Percentiles rank a stretch among this genome's conserved stretches.
Evolutionary conservation across 108 stramenopile genomes (phyloP).

Genomic region (Nannochloropsis salina): DNA sequence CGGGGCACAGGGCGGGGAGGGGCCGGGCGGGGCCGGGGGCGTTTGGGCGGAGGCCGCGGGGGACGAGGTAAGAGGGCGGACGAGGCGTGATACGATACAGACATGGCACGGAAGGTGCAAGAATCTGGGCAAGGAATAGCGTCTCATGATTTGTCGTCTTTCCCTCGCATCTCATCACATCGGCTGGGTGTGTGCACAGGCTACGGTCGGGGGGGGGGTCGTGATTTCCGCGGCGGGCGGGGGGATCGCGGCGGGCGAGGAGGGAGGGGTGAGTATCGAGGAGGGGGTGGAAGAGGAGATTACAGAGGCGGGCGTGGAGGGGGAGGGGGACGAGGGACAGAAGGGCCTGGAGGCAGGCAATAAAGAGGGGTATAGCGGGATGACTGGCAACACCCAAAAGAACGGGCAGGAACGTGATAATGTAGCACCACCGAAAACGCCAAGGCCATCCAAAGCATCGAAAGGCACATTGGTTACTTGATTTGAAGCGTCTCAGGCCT

Average conservation of each 20-base stretch:
- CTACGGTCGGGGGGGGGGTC: slow-evolving; percentile 43
- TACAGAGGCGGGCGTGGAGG: slow-evolving; percentile 33
- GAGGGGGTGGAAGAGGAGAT: slow-evolving; percentile 33
- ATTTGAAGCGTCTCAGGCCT: too few species aligned
- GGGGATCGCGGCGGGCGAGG: slow-evolving; percentile 27
- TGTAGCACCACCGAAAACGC: too few species aligned
- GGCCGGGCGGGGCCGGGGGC: slow-evolving; percentile 16
- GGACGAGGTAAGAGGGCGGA: slow-evolving; percentile 24
- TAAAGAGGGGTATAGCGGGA: not conserved
- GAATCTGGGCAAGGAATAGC: not conserved
- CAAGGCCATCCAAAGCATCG: too few species aligned
- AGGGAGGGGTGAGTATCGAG: slow-evolving; percentile 21
- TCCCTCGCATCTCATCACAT: not conserved
- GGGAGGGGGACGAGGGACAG: slow-evolving; percentile 29
- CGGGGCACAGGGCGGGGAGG: not conserved
- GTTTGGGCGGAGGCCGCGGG: not conserved
- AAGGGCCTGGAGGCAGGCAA: not conserved
- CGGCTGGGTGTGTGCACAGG: not conserved
- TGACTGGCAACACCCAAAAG: too few species aligned
- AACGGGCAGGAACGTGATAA: too few species aligned
- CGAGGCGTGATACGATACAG: not conserved
- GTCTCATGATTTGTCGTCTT: not conserved
- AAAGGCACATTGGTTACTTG: too few species aligned
- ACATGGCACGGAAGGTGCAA: not conserved
- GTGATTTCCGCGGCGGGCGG: slow-evolving; percentile 60